Percentiles rank a stretch among this genome's conserved stretches.
These are phyloP conservation scores for Gyrodon lividus DNA, from an alignment of 768 basidiomycete genomes.

Conservation along the genomic window DNA sequence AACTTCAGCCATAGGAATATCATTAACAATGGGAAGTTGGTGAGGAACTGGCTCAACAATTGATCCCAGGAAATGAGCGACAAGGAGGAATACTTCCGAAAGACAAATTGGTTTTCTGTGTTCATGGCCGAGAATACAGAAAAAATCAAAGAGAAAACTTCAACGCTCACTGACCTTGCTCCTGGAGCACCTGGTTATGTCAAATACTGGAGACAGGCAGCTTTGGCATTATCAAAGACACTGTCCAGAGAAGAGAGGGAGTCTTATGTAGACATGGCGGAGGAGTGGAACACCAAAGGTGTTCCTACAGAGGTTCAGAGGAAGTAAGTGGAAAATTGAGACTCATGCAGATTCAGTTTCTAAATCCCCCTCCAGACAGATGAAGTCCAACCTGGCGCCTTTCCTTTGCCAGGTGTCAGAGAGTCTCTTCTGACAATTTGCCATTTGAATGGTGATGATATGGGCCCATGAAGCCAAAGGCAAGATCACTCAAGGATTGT, in stretches of 20 bases:
- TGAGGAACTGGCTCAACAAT: not conserved
- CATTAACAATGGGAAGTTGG: not conserved
- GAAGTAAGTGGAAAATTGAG: not conserved
- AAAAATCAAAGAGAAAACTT: not conserved
- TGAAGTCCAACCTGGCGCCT: not conserved
- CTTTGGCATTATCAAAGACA: not conserved
- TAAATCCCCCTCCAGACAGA: not conserved
- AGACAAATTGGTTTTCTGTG: not conserved
- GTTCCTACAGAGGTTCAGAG: not conserved
- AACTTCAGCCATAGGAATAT: not conserved
- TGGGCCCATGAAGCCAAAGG: not conserved
- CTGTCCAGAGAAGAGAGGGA: not conserved
- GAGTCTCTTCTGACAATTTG: not conserved
- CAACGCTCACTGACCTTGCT: not conserved
- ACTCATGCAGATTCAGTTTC: not conserved
- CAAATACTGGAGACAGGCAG: not conserved
- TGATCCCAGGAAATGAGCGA: not conserved
- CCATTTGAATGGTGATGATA: not conserved
- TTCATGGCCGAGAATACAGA: not conserved
- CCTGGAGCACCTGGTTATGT: not conserved
- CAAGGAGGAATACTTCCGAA: not conserved
- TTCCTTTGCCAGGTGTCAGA: not conserved
- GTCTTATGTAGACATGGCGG: not conserved
- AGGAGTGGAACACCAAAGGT: not conserved
- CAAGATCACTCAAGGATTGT: not conserved